Base-by-base conservation (phyloP, 805 yeast species). In the Starmerella stellata region DNA sequence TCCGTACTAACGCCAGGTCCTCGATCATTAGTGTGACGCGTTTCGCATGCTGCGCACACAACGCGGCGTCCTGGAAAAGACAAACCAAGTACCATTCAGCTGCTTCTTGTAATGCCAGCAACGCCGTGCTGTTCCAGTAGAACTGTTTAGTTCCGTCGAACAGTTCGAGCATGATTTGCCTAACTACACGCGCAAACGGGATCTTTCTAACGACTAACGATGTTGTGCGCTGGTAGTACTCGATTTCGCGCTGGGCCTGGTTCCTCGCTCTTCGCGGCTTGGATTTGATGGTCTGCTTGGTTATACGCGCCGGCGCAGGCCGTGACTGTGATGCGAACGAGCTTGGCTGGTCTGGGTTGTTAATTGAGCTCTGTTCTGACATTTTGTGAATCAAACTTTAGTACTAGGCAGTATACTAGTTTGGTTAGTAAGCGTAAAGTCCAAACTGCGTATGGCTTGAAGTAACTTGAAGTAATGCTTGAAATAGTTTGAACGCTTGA, bases 21-120 rank as follows among this genome's bases (percentile, higher is more conserved):
- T 85, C 85, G 81, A 83, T 87, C 73, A 82, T 94, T 59, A 87
- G 82, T 50, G 98, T 87, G 54, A 87, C 96, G 69, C 98, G 78
- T 76, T 90, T 87, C 57, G 96, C 98, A 66, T 87, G 98, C 53
- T 83, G 81, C 50, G 96, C 95, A 69, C 95, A 90, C 69, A 87
- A 73, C 71, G 85, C 87, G 51, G 96, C 90, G 65, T 90, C 96
- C 70, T 87, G 96, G 54, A 87, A 90, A 57, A 87, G 66, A 44
- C 94, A 81, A 39, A 87, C 95, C 55, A 90, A 70, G 73, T 83
- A 90, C 57, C 95, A 95, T 71, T 87, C 98, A 47, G 87, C 94
- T 47, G 96, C 85, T 68, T 90, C 98, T 65, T 87, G 98, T 55
- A 87, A 70, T 52, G 98, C 98, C 66, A 93, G 85, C 51, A 87